Evolutionary conservation across 306 rosid genomes (phyloP).

Genomic region (Acacia acuminata): DNA sequence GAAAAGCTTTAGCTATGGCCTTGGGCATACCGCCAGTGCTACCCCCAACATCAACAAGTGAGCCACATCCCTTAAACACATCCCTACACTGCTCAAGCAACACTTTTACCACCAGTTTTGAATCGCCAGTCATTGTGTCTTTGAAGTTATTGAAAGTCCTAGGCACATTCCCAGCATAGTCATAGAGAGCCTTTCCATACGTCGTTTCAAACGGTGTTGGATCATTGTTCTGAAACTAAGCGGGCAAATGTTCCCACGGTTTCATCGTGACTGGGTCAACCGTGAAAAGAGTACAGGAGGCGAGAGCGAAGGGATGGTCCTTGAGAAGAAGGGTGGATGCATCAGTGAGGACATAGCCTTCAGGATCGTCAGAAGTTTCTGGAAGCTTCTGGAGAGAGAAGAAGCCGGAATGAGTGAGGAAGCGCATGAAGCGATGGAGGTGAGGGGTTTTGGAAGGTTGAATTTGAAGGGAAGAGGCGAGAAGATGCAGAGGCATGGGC

Average conservation of each 20-base stretch:
- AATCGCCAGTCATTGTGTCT: slow-evolving; percentile 49
- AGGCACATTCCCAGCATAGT: slow-evolving; percentile 22
- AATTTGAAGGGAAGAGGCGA: slow-evolving; percentile 35
- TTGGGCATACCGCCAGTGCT: slow-evolving; percentile 52
- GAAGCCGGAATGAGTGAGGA: slow-evolving; percentile 29
- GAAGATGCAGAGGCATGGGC: slow-evolving; percentile 51
- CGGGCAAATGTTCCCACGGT: slow-evolving; percentile 27
- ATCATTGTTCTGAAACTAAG: slow-evolving; percentile 49
- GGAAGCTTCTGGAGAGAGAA: slow-evolving; percentile 15
- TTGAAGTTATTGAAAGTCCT: slow-evolving; percentile 27
- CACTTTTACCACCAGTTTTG: slow-evolving; percentile 36
- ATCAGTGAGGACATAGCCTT: slow-evolving; percentile 34
- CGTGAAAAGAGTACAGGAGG: background rate
- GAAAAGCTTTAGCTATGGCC: slow-evolving; percentile 44
- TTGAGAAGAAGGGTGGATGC: slow-evolving; percentile 35
- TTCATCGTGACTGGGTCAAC: slow-evolving; percentile 19
- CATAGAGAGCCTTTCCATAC: slow-evolving; percentile 44
- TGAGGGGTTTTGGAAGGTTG: slow-evolving; percentile 31
- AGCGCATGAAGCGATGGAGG: slow-evolving; percentile 45
- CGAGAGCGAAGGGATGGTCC: slow-evolving; percentile 28
- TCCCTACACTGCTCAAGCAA: slow-evolving; percentile 38
- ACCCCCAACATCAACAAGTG: slow-evolving; percentile 63
- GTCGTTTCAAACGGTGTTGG: slow-evolving; percentile 43
- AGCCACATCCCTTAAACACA: slow-evolving; percentile 42
- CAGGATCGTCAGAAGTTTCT: slow-evolving; percentile 3